These are phyloP conservation scores for Lepiota brunneoincarnata DNA, from an alignment of 768 basidiomycete species.

Conservation along the genomic window DNA sequence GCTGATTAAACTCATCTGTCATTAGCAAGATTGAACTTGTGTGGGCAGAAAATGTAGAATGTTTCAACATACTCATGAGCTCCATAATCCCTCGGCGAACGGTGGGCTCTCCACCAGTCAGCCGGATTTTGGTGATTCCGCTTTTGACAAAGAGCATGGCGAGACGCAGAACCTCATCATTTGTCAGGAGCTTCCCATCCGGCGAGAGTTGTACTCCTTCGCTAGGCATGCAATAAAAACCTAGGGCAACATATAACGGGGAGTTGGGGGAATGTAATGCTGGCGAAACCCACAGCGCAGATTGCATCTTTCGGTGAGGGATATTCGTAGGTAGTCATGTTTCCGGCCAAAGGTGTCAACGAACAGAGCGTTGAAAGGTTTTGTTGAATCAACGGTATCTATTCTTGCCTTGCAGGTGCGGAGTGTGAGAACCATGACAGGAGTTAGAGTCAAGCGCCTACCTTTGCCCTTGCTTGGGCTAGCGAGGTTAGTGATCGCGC, in stretches of 20 bases:
- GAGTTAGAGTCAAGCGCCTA: neutral
- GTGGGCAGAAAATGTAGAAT: neutral
- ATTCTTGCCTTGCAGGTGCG: slow-evolving; percentile 61
- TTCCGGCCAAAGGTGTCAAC: slow-evolving; percentile 65
- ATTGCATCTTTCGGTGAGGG: slow-evolving; percentile 85
- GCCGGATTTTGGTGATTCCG: slow-evolving; percentile 83
- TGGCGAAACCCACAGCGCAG: slow-evolving; percentile 58
- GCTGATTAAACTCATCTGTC: slow-evolving; percentile 56
- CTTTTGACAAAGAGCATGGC: slow-evolving; percentile 74
- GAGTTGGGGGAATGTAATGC: neutral
- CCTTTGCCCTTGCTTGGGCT: slow-evolving; percentile 13
- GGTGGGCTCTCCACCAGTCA: slow-evolving; percentile 89
- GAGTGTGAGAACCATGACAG: neutral
- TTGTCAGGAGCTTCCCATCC: slow-evolving; percentile 61
- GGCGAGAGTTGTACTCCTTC: slow-evolving; percentile 79
- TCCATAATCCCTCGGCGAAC: slow-evolving; percentile 72
- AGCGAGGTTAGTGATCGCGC: neutral
- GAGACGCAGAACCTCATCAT: slow-evolving; percentile 72
- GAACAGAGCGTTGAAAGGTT: slow-evolving; percentile 49
- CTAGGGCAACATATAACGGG: slow-evolving; percentile 34
- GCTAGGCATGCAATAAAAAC: slow-evolving; percentile 90
- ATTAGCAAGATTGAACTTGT: neutral
- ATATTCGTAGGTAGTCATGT: slow-evolving; percentile 89
- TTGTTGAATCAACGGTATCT: slow-evolving; percentile 45
- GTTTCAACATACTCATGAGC: slow-evolving; percentile 55